Conservation (phyloP, 805 yeast species). For the Ogataea zsoltii region DNA sequence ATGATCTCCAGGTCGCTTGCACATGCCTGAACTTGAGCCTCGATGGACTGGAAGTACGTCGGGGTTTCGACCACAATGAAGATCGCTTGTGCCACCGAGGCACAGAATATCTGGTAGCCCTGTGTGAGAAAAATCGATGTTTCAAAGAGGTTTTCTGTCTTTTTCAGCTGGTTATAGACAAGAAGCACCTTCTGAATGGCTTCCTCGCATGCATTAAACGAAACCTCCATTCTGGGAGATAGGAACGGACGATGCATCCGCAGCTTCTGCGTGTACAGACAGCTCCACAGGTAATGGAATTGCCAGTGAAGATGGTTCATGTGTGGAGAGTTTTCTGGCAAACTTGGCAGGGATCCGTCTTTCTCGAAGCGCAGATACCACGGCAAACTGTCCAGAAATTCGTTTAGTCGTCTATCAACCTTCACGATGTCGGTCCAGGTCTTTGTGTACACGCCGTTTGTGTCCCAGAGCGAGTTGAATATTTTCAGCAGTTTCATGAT, state of each 20-base stretch:
- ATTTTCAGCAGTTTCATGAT: constrained; percentile 15
- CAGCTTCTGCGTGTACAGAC: constrained; percentile 12
- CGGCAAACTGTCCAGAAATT: constrained; percentile 10
- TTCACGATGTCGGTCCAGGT: constrained; percentile 4
- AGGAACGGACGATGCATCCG: constrained; percentile 12
- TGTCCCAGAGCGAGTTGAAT: constrained; percentile 23
- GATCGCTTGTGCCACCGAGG: constrained; percentile 35
- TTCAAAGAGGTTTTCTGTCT: constrained; percentile 20
- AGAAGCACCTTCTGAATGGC: constrained; percentile 29
- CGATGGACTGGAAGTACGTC: not conserved
- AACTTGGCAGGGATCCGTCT: constrained; percentile 19
- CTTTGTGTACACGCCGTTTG: constrained; percentile 8
- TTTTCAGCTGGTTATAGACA: constrained; percentile 30
- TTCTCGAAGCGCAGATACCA: constrained; percentile 14
- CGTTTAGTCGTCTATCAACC: constrained; percentile 9
- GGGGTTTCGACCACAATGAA: constrained; percentile 28
- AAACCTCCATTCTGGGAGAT: constrained; percentile 17
- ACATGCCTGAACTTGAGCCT: constrained; percentile 5
- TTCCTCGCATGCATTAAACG: constrained; percentile 28
- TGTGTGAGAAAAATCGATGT: constrained; percentile 32
- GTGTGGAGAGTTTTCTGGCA: not conserved
- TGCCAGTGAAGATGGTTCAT: constrained; percentile 10
- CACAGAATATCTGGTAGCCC: constrained; percentile 36
- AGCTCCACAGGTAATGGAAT: constrained; percentile 16
- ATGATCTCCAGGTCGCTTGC: constrained; percentile 9